A percentile compares a stretch with the other conserved stretches of the same genome.
phyloP scores from a whole-genome alignment of 768 basidiomycete species.

The Mycena vitilis region DNA sequence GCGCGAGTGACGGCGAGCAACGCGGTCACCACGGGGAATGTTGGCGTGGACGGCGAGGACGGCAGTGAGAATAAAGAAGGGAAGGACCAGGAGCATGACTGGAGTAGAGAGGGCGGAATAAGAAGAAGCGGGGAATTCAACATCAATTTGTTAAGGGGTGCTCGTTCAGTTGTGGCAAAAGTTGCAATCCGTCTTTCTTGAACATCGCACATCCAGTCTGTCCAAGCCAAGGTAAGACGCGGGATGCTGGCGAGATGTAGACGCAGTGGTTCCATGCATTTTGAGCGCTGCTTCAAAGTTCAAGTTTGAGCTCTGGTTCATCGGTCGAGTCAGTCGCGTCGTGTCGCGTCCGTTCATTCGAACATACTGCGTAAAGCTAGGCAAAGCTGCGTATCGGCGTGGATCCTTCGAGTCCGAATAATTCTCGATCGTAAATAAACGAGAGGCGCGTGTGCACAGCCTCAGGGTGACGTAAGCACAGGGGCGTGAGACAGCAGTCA shows the following conservation, averaged over 20 bases:
- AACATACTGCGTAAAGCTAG: not conserved
- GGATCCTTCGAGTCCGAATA: not conserved
- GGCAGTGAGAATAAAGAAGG: conserved; percentile 51
- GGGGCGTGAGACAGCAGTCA: not conserved
- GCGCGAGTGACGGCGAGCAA: conserved; percentile 53
- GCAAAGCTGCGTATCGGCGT: not conserved
- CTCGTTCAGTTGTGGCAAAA: not conserved
- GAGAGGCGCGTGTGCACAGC: not conserved
- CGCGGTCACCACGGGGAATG: conserved; percentile 43
- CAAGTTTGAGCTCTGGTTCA: too few relatives aligned
- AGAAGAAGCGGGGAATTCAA: conserved; percentile 24
- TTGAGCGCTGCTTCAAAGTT: too few relatives aligned
- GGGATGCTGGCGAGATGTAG: too few relatives aligned
- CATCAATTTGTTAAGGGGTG: not conserved
- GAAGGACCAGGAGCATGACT: conserved; percentile 48
- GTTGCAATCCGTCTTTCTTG: not conserved
- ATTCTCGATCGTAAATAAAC: conserved; percentile 15
- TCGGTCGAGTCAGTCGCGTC: too few relatives aligned
- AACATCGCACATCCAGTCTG: not conserved
- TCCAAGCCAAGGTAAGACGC: too few relatives aligned
- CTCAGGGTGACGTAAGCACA: not conserved
- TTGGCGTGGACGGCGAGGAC: conserved; percentile 47
- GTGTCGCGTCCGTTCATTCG: too few relatives aligned
- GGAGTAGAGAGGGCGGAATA: conserved; percentile 23
- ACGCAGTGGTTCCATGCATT: too few relatives aligned